Base-by-base conservation (phyloP, 768 basidiomycete species). In the Fistulinella prunicolor region DNA sequence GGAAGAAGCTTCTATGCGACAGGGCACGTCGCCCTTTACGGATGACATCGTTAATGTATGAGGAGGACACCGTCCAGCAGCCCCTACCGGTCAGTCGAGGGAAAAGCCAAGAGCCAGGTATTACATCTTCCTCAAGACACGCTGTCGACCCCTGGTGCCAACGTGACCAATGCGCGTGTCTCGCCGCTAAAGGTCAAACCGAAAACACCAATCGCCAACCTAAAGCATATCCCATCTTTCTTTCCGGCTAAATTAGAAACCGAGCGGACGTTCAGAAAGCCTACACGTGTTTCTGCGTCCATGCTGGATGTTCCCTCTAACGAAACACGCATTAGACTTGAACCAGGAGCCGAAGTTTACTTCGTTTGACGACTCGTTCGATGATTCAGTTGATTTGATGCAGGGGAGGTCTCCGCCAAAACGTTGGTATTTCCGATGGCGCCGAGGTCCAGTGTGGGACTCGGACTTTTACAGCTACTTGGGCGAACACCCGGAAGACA, bases 221-320 rank as follows among this genome's bases (percentile, higher is more conserved):
- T 64, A 17, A 81, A 79, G 52, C 67, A 68, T 24, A 68, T 73
- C 12, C 86, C 86, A 47, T 81, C 83, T 1, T 83, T 85, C 60
- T 72, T 88, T 7, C 75, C 83, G 0, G 62, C 74, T 4, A 83
- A 90, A 28, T 80, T 94, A 65, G 76, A 90, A 3, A 73, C 76
- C 16, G 80, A 80, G 28, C 57, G 67, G 24, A 62, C 65, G n/a
- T 67, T 60, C 2, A 60, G 50, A 48, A 66, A 63, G 54, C 62
- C 59, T 23, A 20, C 47, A 14, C 23, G 26, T 9, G 3, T 26
- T 20, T 38, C 46, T 35, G 41, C 53, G 6, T 66, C 64, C 3
- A 32, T 38, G 49, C 5, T 71, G 75, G 60, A 82, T 77, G 75
- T 83, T 73, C 36, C 83, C 73, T 39, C 12, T 75, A 70, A 46